Evolutionary conservation across 768 basidiomycete genomes (phyloP).

Genomic region (Hortiboletus campestris): DNA sequence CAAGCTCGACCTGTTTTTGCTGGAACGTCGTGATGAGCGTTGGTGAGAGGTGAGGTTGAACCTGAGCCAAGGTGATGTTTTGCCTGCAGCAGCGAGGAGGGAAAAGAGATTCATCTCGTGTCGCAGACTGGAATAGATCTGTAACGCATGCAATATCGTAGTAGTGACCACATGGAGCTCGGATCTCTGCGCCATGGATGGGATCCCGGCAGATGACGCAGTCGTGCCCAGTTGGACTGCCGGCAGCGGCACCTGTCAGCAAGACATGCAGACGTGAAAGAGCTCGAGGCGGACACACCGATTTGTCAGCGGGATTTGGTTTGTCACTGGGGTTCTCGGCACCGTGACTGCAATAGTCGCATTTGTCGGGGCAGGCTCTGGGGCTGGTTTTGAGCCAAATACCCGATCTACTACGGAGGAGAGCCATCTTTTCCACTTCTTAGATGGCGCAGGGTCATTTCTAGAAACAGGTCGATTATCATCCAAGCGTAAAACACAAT

Average conservation of each 20-base stretch:
- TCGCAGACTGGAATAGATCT: slow-evolving; percentile 35
- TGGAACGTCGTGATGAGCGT: slow-evolving; percentile 18
- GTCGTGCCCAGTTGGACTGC: slow-evolving; percentile 26
- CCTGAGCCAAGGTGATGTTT: slow-evolving; percentile 26
- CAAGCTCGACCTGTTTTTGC: slow-evolving; percentile 31
- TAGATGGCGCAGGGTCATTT: neutral
- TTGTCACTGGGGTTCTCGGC: neutral
- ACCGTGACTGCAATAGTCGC: neutral
- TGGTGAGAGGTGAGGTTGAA: slow-evolving; percentile 25
- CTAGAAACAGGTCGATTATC: neutral
- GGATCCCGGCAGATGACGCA: slow-evolving; percentile 38
- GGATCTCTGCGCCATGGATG: slow-evolving; percentile 26
- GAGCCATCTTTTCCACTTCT: slow-evolving; percentile 24
- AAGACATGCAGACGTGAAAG: neutral
- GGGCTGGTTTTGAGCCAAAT: no score
- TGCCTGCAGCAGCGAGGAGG: slow-evolving; percentile 41
- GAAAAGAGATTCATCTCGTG: slow-evolving; percentile 39
- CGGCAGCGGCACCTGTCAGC: neutral
- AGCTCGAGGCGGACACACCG: slow-evolving; percentile 11
- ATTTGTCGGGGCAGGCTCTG: neutral
- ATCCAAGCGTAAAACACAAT: neutral
- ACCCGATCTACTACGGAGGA: slow-evolving; percentile 4
- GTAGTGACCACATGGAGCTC: slow-evolving; percentile 35
- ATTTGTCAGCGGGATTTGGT: no score
- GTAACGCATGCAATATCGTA: slow-evolving; percentile 36